Evolutionary conservation across 805 yeast species (phyloP).

Genomic region (Ogataea trehalophila): DNA sequence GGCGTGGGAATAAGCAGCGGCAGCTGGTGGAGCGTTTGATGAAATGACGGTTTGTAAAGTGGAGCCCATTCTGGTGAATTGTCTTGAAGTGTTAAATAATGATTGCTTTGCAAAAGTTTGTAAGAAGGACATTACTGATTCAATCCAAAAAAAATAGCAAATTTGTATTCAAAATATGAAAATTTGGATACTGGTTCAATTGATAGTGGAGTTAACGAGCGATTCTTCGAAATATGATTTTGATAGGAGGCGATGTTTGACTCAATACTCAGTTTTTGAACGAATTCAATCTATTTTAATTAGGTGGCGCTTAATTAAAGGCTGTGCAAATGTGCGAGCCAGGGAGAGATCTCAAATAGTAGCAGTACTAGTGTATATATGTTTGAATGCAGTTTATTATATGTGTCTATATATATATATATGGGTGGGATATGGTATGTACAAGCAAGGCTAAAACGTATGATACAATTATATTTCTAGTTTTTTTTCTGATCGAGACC

Average conservation of each 20-base stretch:
- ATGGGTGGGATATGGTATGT: background rate
- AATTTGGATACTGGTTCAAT: too few species aligned
- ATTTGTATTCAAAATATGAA: background rate
- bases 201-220: background rate
- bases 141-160: background rate
- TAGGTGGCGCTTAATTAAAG: too few species aligned
- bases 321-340: too few species aligned
- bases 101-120: conserved; percentile 13
- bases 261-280: background rate
- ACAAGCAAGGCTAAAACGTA: background rate
- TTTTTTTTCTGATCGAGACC: conserved; percentile 30
- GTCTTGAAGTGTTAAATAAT: conserved; percentile 9
- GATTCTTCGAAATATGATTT: background rate
- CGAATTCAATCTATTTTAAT: too few species aligned
- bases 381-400: background rate
- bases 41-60: conserved; percentile 49
- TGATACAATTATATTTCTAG: background rate
- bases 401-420: background rate
- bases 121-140: conserved; percentile 5
- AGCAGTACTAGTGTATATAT: too few species aligned
- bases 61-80: conserved; percentile 29
- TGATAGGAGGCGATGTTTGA: background rate
- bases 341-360: too few species aligned
- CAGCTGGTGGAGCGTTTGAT: conserved; percentile 88
- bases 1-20: conserved; percentile 96